Conservation (phyloP, 352 stramenopile genomes). For the Globisporangium mamillatum region DNA sequence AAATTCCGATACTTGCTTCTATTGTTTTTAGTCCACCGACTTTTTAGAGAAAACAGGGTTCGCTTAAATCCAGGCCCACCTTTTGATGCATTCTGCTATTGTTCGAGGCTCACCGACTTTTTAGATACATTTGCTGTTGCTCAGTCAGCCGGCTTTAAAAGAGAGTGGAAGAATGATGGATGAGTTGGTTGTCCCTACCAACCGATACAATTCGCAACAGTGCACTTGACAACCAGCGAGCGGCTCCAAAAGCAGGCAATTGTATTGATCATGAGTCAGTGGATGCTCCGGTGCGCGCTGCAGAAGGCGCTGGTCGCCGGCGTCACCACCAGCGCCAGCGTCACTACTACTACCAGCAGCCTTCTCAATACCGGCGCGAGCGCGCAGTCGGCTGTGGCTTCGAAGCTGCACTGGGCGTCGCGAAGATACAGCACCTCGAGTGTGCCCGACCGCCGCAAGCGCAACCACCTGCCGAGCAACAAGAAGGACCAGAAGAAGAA, state of each 20-base stretch:
- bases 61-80: too few relatives aligned
- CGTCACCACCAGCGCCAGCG: constrained; percentile 9
- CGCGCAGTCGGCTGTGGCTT: not conserved
- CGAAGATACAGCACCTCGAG: constrained; percentile 30
- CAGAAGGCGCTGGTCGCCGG: constrained; percentile 19
- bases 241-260: not conserved
- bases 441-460: constrained; percentile 43
- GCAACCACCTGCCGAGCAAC: constrained; percentile 51
- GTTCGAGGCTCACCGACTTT: too few relatives aligned
- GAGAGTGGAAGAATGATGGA: not conserved
- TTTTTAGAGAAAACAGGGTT: too few relatives aligned
- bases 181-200: not conserved
- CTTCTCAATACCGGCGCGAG: not conserved
- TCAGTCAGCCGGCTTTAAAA: too few relatives aligned
- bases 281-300: constrained; percentile 33
- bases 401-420: constrained; percentile 13
- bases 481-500: constrained; percentile 35
- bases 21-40: too few relatives aligned
- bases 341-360: not conserved
- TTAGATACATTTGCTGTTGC: too few relatives aligned
- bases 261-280: constrained; percentile 34
- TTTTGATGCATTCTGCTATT: too few relatives aligned
- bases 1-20: too few relatives aligned
- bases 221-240: constrained; percentile 8
- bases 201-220: constrained; percentile 11